A percentile compares a stretch with the other conserved stretches of the same genome.
Evolutionary conservation across 495 filamentous ascomycete species (phyloP).

Genomic region (Podospora conica): DNA sequence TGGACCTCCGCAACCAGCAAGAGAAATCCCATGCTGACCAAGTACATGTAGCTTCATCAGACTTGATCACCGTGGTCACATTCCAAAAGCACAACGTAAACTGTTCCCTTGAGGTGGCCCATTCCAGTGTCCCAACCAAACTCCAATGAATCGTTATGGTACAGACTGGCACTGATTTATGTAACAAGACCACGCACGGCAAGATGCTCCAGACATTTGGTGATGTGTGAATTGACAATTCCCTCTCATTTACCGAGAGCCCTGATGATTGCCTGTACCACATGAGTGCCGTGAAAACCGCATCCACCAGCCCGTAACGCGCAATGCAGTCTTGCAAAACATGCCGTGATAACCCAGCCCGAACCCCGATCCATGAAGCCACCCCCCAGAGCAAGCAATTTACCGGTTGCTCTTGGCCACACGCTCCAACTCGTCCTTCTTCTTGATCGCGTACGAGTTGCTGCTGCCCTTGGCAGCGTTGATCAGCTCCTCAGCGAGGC

Average conservation of each 20-base stretch:
- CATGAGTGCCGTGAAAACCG: conserved; percentile 44
- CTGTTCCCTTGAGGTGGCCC: neutral
- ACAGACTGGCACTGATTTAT: neutral
- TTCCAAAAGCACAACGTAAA: neutral
- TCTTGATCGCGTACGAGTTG: conserved; percentile 99
- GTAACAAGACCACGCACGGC: neutral
- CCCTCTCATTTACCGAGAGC: conserved; percentile 28
- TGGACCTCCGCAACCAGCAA: neutral
- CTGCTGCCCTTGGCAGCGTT: conserved; percentile 99
- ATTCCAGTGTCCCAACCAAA: neutral
- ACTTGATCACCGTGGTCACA: neutral
- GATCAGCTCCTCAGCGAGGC: conserved; percentile 98
- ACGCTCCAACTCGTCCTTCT: conserved; percentile 99
- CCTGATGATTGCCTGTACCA: conserved; percentile 42
- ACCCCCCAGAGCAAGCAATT: conserved; percentile 32
- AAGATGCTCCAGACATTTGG: conserved; percentile 4
- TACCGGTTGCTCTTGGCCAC: conserved; percentile 99
- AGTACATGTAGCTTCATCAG: neutral
- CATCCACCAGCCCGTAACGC: conserved; percentile 42
- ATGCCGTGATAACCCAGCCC: conserved; percentile 42
- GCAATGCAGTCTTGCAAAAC: conserved; percentile 44
- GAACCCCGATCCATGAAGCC: conserved; percentile 25
- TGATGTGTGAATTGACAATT: conserved; percentile 23
- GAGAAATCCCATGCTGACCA: neutral
- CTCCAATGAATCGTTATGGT: neutral